These are phyloP conservation scores for Prunus persica DNA, from an alignment of 306 rosid genomes.

Conservation along the genomic window DNA sequence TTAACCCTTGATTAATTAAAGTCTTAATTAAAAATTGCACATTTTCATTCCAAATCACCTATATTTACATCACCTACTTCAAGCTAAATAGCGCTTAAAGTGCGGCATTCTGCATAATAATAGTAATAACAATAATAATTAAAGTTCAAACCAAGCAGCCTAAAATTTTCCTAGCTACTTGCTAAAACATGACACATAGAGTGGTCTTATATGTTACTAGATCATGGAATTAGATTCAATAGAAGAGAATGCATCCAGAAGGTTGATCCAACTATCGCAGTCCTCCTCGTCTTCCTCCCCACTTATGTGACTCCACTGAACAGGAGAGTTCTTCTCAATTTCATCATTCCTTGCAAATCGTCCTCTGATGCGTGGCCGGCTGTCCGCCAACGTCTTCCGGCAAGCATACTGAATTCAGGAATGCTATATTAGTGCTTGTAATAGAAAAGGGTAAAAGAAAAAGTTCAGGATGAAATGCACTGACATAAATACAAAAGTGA, in stretches of 20 bases:
- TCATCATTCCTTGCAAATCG: conserved; percentile 79
- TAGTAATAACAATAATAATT: background rate
- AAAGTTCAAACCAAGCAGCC: conserved; percentile 9
- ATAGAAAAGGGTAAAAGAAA: background rate
- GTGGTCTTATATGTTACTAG: background rate
- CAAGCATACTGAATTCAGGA: conserved; percentile 64
- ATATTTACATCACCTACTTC: conserved; percentile 17
- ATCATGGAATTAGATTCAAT: conserved; percentile 50
- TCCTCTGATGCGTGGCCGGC: conserved; percentile 88
- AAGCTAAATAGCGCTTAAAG: conserved; percentile 9
- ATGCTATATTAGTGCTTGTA: background rate
- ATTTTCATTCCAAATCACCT: background rate
- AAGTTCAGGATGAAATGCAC: background rate
- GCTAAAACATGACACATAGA: conserved; percentile 11
- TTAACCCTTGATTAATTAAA: background rate
- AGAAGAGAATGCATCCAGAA: conserved; percentile 67
- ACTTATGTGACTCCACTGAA: conserved; percentile 48
- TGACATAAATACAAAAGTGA: background rate
- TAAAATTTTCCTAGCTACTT: conserved; percentile 1
- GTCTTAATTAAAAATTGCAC: background rate
- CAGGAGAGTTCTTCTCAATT: conserved; percentile 39
- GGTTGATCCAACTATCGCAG: conserved; percentile 57
- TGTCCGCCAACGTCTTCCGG: conserved; percentile 88
- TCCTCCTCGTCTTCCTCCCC: conserved; percentile 63
- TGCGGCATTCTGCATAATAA: background rate